Conservation (phyloP, 2,329 filamentous ascomycete species). For the Colletotrichum orchidophilum region DNA sequence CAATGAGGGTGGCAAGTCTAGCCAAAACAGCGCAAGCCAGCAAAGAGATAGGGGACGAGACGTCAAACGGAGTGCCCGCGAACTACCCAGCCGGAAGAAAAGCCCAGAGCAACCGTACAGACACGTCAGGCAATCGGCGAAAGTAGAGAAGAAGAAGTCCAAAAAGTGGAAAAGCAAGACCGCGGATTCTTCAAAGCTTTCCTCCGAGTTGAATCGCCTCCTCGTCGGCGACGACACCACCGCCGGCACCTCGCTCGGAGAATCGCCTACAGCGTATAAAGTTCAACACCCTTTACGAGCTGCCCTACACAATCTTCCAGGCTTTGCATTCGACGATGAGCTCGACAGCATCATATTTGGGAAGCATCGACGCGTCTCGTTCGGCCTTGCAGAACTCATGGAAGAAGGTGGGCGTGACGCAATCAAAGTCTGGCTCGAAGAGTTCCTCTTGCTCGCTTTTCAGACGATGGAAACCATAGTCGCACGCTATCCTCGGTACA, state of each 20-base stretch:
- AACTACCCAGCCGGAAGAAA: background rate
- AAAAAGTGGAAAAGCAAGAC: conserved; percentile 2
- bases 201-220: conserved; percentile 8
- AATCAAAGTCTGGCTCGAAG: conserved; percentile 15
- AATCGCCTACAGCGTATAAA: background rate
- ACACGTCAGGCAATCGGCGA: background rate
- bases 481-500: background rate
- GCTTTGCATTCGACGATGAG: conserved; percentile 16
- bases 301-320: conserved; percentile 7
- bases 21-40: background rate
- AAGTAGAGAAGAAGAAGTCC: conserved; percentile 9
- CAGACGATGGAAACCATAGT: background rate
- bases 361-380: background rate
- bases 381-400: conserved; percentile 1
- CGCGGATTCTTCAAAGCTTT: conserved; percentile 6
- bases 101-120: background rate
- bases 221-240: conserved; percentile 8
- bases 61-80: background rate
- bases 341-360: conserved; percentile 16
- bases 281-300: conserved; percentile 14
- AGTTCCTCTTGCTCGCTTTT: conserved; percentile 16
- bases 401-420: background rate
- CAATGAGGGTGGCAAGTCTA: background rate
- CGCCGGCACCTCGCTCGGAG: background rate
- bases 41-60: background rate